Evolutionary conservation across 345 rosid genomes (phyloP).

Genomic region (Aethionema arabicum): DNA sequence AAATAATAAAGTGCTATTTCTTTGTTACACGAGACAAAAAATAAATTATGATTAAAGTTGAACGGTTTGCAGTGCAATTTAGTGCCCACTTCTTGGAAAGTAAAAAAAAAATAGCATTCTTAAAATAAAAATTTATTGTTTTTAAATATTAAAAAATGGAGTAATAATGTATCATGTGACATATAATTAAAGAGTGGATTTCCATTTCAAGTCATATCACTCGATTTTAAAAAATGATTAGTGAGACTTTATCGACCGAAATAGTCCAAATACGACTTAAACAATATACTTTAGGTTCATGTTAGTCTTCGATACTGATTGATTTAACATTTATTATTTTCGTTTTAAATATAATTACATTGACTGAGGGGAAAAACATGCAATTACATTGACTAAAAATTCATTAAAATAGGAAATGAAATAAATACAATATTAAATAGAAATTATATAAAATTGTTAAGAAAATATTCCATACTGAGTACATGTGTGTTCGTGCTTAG

Average conservation of each 20-base stretch:
- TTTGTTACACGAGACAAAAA: not conserved
- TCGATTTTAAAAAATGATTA: conserved; percentile 10
- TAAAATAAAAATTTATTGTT: not conserved
- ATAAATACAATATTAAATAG: no score
- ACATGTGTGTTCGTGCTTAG: no score
- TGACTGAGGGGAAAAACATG: no score
- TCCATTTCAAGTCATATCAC: conserved; percentile 22
- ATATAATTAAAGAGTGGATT: not conserved
- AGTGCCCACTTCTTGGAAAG: conserved; percentile 34
- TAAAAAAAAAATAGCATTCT: conserved; percentile 8
- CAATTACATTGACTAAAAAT: no score
- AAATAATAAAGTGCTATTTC: not conserved
- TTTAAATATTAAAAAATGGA: not conserved
- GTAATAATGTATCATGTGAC: no score
- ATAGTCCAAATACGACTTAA: conserved; percentile 31
- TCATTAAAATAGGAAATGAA: no score
- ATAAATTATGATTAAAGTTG: conserved; percentile 10
- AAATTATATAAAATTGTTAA: no score
- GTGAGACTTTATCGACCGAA: conserved; percentile 19
- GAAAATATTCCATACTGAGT: no score
- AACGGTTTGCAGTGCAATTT: conserved; percentile 23
- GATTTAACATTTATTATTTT: not conserved
- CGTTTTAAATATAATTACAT: no score
- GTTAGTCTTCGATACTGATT: conserved; percentile 28
- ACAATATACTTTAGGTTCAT: conserved; percentile 20